Evolutionary conservation across 208 protist species (phyloP).

Genomic region (Leishmania amazonensis): DNA sequence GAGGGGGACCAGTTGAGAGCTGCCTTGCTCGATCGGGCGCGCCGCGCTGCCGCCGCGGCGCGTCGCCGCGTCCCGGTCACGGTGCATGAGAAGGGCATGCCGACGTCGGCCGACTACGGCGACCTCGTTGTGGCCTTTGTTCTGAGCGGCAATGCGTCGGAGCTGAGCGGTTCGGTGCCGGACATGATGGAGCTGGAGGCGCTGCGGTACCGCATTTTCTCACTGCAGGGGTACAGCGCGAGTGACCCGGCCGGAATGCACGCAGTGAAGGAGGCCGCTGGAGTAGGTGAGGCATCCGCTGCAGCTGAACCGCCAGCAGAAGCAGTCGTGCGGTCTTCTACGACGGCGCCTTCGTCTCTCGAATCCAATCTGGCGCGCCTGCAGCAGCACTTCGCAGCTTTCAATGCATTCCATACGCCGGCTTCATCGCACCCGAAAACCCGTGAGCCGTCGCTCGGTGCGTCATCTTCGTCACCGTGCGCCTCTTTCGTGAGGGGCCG

Average conservation of each 20-base stretch:
- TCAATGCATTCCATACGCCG: conserved; percentile 19
- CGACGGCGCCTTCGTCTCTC: background rate
- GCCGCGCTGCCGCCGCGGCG: conserved; percentile 15
- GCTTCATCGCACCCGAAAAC: background rate
- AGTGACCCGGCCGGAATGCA: conserved; percentile 44
- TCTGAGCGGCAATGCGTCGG: conserved; percentile 52
- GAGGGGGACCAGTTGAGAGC: conserved; percentile 22
- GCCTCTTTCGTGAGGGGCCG: conserved; percentile 1
- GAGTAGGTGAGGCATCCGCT: background rate
- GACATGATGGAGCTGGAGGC: conserved; percentile 78
- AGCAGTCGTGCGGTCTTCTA: background rate
- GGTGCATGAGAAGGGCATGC: conserved; percentile 34
- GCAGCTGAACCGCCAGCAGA: background rate
- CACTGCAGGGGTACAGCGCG: conserved; percentile 59
- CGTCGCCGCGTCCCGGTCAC: conserved; percentile 18
- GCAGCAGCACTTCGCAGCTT: conserved; percentile 11
- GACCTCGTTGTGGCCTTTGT: conserved; percentile 81
- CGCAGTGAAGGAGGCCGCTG: conserved; percentile 11
- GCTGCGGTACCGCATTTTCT: conserved; percentile 82
- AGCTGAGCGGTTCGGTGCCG: conserved; percentile 59
- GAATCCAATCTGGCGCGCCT: conserved; percentile 1
- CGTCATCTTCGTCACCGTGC: background rate
- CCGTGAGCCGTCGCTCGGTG: background rate
- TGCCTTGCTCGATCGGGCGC: conserved; percentile 25
- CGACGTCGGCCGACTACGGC: conserved; percentile 58